phyloP scores from a whole-genome alignment of 768 basidiomycete genomes.

The Naematelia aurantialba region DNA sequence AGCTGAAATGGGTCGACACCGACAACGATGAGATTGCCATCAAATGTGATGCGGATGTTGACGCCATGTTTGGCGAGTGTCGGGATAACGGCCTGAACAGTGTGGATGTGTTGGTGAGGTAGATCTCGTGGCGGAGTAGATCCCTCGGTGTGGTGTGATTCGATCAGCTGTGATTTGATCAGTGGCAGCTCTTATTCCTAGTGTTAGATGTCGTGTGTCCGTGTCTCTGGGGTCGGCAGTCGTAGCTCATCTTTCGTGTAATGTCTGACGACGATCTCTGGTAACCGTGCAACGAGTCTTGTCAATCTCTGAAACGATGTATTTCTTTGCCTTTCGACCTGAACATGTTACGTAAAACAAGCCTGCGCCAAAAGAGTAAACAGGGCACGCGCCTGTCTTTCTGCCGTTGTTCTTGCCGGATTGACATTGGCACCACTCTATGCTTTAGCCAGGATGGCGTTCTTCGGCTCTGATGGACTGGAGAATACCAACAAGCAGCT shows the following conservation, averaged over 20 bases:
- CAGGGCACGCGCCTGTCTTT: neutral
- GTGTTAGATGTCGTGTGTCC: too few species aligned
- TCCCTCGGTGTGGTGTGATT: neutral
- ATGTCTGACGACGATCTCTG: too few species aligned
- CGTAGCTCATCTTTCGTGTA: too few species aligned
- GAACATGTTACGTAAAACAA: neutral
- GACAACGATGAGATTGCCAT: constrained; percentile 41
- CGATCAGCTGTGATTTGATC: too few species aligned
- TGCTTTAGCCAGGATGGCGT: constrained; percentile 41
- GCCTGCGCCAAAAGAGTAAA: too few species aligned
- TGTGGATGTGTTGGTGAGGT: constrained; percentile 11
- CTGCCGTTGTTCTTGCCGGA: too few species aligned
- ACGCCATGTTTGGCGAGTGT: constrained; percentile 40
- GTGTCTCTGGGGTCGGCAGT: too few species aligned
- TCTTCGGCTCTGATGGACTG: constrained; percentile 45
- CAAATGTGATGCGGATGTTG: constrained; percentile 38
- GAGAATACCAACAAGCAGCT: constrained; percentile 42
- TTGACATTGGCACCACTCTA: too few species aligned
- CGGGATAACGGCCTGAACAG: constrained; percentile 23
- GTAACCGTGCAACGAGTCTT: too few species aligned
- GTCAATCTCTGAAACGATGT: neutral
- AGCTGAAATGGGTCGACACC: constrained; percentile 39
- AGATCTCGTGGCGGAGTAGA: neutral
- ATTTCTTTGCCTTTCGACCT: neutral
- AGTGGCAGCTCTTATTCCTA: too few species aligned